Base-by-base conservation (phyloP, 1,284 basidiomycete species). In the Apiotrichum domesticum region DNA sequence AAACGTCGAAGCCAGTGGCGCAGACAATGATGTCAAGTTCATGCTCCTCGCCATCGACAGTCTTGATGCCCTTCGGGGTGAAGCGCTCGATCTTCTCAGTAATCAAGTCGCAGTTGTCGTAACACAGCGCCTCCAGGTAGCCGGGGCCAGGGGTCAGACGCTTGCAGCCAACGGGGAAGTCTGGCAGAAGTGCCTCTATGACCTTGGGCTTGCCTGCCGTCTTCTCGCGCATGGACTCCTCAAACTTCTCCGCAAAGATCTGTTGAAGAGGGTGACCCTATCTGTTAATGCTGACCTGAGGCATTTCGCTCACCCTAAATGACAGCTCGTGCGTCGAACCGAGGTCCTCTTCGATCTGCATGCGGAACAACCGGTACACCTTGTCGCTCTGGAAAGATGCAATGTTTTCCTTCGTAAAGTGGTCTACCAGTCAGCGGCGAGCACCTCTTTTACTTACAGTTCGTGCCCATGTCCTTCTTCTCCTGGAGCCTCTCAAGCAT, bases 91-190 rank as follows among this genome's bases (percentile, higher is more conserved):
- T 60, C 55, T 56, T 57, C 6, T 55, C 49, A 6, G 55, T 52
- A 32, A 63, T 57, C 15, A 70, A 55, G 10, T 66, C 57, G 39
- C 56, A 58, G n/a, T 74, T 72, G 51, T 61, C 57, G 51, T 62
- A 55, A 35, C 62, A 57, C n/a, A 74, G 56, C 3, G 71, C 67
- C 50, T 73, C 70, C 46, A 74, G 65, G 59, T 69, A 74, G 4
- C 72, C 72, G 14, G 66, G 66, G 0, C 73, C 73, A 9, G 73
- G 73, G 1, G 72, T 74, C 1, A 69, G 62, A 3, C 72, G 59
- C 42, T 57, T 62, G 56, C 71, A 75, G 1, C 69, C 71, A 15
- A 74, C 69, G 0, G 66, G 61, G 52, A 62, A 62, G 44, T 62
- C 54, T 0, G 58, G 54, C 10, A 65, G 63, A n/a, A 69, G 55